Evolutionary conservation across 306 rosid species (phyloP), one percentile per base, ranked within the genome.

Genomic region (Cucumis cinereus): DNA sequence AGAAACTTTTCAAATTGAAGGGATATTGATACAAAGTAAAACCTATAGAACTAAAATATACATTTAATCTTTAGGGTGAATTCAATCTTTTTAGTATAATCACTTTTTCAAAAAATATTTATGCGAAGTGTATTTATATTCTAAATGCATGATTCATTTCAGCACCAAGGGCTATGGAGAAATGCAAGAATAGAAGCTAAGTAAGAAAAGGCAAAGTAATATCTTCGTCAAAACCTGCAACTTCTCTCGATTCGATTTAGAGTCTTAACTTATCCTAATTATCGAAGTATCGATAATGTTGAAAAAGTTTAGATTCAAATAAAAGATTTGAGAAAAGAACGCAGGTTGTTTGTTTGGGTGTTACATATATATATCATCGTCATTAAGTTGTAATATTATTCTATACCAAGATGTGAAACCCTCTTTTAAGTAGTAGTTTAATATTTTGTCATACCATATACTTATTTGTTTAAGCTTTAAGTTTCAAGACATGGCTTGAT

Each of bases 131-230:
- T 43, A 43, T 43, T 43, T 43, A 43, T 43, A 6, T 43, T 43
- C 49, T 43, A 43, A 43, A 43, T n/a, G n/a, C n/a, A n/a, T 43
- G 4, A 43, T 43, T 43, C 49, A 43, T 49, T 49, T 49, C 93
- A 93, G 98, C 98, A 56, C 98, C 98, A 73, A 91, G 91, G 77
- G 95, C 91, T 69, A 80, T 90, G 98, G 97, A 90, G 83, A 94
- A 91, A 79, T 89, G 89, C 90, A 94, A 87, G 90, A 90, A 89
- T 82, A 87, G 96, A 61, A 86, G 89, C 83, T 90, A 83, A 89
- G 77, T 57, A 8, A 41, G 24, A 78, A 84, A 66, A 53, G 10
- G 7, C 30, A 49, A 36, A 22, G 74, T 3, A n/a, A n/a, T 77
- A 49, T 9, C 82, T 41, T 71, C 82, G 88, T 13, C 35, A 30